Evolutionary conservation across 2,329 filamentous ascomycete genomes (phyloP).

Genomic region (Curvularia lunata): DNA sequence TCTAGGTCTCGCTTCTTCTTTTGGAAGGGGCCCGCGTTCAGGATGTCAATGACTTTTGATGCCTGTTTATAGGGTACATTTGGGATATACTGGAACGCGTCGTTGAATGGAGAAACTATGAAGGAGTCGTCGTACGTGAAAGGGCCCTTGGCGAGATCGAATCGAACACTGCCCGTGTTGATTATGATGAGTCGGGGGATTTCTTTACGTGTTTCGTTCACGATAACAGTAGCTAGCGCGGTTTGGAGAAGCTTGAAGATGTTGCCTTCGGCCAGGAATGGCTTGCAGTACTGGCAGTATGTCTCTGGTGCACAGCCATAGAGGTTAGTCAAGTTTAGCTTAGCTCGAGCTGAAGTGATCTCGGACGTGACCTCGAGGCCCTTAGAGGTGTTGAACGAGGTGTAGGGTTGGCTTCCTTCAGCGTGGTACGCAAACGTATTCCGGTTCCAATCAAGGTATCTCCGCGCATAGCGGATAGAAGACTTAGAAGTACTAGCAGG

Average conservation of each 20-base stretch:
- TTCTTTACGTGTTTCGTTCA: slow-evolving; percentile 59
- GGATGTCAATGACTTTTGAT: slow-evolving; percentile 46
- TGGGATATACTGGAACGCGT: slow-evolving; percentile 61
- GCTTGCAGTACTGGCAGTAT: slow-evolving; percentile 64
- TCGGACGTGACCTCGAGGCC: slow-evolving; percentile 57
- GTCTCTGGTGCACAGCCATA: slow-evolving; percentile 67
- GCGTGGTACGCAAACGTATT: slow-evolving; percentile 70
- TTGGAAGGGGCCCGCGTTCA: slow-evolving; percentile 54
- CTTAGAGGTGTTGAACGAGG: slow-evolving; percentile 57
- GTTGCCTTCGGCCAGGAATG: slow-evolving; percentile 59
- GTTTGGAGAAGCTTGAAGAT: slow-evolving; percentile 62
- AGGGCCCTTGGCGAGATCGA: slow-evolving; percentile 67
- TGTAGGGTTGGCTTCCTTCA: slow-evolving; percentile 54
- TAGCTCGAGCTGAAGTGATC: slow-evolving; percentile 59
- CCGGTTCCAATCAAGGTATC: slow-evolving; percentile 73
- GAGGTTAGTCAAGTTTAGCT: slow-evolving; percentile 62
- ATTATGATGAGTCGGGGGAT: slow-evolving; percentile 63
- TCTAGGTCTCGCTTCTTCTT: slow-evolving; percentile 44
- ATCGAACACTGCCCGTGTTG: slow-evolving; percentile 67
- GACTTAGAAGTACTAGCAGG: slow-evolving; percentile 40
- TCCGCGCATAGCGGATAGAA: slow-evolving; percentile 60
- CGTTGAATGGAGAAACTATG: slow-evolving; percentile 63
- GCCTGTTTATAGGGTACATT: slow-evolving; percentile 60
- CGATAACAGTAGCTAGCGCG: slow-evolving; percentile 59
- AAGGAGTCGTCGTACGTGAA: slow-evolving; percentile 64